A percentile compares a stretch with the other conserved stretches of the same genome.
These are phyloP conservation scores for Aspergillus caelatus DNA, from an alignment of 2,329 filamentous ascomycete species.

Conservation along the genomic window DNA sequence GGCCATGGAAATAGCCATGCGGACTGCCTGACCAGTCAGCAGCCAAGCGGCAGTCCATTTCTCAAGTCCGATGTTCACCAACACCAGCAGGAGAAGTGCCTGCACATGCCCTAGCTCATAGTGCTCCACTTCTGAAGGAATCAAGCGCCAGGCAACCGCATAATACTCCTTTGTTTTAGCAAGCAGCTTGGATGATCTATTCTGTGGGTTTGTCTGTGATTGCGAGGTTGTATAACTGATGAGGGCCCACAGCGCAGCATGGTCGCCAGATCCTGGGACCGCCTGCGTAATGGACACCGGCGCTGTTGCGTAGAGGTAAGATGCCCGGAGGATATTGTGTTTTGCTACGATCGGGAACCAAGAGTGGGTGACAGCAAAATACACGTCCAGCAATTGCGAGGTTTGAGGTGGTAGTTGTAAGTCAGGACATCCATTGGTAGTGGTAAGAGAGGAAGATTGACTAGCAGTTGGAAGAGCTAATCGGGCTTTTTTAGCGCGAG, in stretches of 20 bases:
- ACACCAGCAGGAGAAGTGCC: slow-evolving; percentile 48
- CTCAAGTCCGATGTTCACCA: slow-evolving; percentile 54
- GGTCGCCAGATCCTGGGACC: slow-evolving; percentile 42
- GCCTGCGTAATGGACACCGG: slow-evolving; percentile 36
- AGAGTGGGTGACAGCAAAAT: slow-evolving; percentile 60
- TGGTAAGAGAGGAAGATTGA: slow-evolving; percentile 8
- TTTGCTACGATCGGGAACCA: slow-evolving; percentile 65
- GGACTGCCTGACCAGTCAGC: slow-evolving; percentile 55
- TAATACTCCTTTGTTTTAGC: slow-evolving; percentile 40
- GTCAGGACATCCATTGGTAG: slow-evolving; percentile 10
- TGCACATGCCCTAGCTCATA: slow-evolving; percentile 48
- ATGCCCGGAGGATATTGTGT: slow-evolving; percentile 57
- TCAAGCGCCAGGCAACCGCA: slow-evolving; percentile 36
- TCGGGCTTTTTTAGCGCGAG: slow-evolving; percentile 31
- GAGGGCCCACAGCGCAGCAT: slow-evolving; percentile 49
- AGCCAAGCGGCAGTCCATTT: slow-evolving; percentile 57
- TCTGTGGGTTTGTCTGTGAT: slow-evolving; percentile 22
- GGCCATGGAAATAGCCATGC: slow-evolving; percentile 48
- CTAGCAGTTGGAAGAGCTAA: slow-evolving; percentile 25
- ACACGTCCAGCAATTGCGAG: slow-evolving; percentile 58
- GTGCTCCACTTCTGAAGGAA: slow-evolving; percentile 43
- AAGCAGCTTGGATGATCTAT: slow-evolving; percentile 21
- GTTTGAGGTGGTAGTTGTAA: slow-evolving; percentile 52
- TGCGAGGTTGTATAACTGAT: slow-evolving; percentile 46
- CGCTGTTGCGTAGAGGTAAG: slow-evolving; percentile 56